Conservation (phyloP, 495 filamentous ascomycete species). For the Aspergillus indologenus region DNA sequence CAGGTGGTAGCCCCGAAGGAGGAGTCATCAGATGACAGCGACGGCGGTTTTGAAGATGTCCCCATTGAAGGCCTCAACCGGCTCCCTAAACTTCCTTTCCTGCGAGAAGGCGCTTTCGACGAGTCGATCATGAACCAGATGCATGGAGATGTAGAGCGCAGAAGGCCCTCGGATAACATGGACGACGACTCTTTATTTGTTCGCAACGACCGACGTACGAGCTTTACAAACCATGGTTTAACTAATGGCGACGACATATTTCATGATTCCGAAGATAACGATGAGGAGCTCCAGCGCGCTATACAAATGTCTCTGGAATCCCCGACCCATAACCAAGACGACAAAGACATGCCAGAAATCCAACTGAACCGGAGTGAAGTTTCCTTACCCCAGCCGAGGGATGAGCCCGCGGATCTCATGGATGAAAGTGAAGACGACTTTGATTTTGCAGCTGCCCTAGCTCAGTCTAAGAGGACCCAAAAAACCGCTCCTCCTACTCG, state of each 20-base stretch:
- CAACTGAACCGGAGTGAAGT: constrained; percentile 26
- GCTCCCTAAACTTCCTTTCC: constrained; percentile 62
- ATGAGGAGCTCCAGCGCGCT: constrained; percentile 74
- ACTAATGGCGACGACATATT: constrained; percentile 41
- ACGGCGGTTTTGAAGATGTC: constrained; percentile 87
- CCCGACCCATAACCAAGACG: constrained; percentile 18
- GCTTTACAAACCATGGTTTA: constrained; percentile 20
- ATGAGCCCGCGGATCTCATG: constrained; percentile 16
- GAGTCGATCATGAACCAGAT: constrained; percentile 35
- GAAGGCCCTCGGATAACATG: constrained; percentile 37
- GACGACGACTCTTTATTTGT: constrained; percentile 69
- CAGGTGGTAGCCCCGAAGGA: constrained; percentile 49
- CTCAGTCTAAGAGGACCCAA: constrained; percentile 36
- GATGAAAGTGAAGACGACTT: constrained; percentile 43
- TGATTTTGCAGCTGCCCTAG: constrained; percentile 43
- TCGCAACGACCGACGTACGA: constrained; percentile 29
- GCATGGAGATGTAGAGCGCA: constrained; percentile 14
- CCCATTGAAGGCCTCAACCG: constrained; percentile 92
- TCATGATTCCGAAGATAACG: constrained; percentile 42
- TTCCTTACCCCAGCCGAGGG: constrained; percentile 14
- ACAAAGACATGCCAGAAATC: constrained; percentile 36
- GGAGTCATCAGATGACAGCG: constrained; percentile 50
- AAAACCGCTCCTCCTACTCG: constrained; percentile 20
- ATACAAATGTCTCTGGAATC: constrained; percentile 74
- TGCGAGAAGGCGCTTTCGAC: constrained; percentile 39